Evolutionary conservation across 805 yeast genomes (phyloP), one percentile per base, ranked within the genome.

Genomic region (Lipomyces japonicus): DNA sequence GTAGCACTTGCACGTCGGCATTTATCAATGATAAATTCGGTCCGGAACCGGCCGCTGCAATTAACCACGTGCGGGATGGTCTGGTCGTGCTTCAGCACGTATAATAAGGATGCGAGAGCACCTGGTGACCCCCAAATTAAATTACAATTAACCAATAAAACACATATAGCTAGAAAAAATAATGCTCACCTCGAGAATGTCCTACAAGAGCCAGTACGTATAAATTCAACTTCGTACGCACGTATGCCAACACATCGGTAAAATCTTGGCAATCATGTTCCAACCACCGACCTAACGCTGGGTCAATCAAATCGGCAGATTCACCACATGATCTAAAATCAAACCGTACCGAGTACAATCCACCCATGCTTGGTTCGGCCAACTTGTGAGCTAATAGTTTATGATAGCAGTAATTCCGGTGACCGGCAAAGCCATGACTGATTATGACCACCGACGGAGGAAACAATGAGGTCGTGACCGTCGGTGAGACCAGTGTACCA

Each of bases 251-350:
- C 12, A 78, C 74, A 0, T 71, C 61, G 22, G 76, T 79, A 37
- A 87, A 70, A 65, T 90, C 96, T 39, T 77, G 81, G 2, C 81
- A 55, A 65, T 90, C 97, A 51, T 79, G 82, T 0, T 63, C 66
- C 3, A 89, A 63, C 0, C 75, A 68, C 45, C 96, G 72, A 28
- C 12, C 10, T 0, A 51, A 51, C 32, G 63, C 65, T 1, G 63
- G 60, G 43, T 69, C 68, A 3, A 61, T 70, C 39, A 68, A 69
- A 16, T 73, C 81, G 22, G 77, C 82, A 2, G 95, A 86, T 50
- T 77, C 79, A 1, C 97, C 97, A 65, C 93, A 83, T 4, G 84
- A 85, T 48, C 96, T 74, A 61, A 90, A 89, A 66, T 90, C 97
- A 58, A 89, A 81, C 57, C 97, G 71, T 43, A 87, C 73, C 2